A percentile compares a stretch with the other conserved stretches of the same genome.
Conservation (phyloP, 305 asterid genomes). For the Solanum hybrid region DNA sequence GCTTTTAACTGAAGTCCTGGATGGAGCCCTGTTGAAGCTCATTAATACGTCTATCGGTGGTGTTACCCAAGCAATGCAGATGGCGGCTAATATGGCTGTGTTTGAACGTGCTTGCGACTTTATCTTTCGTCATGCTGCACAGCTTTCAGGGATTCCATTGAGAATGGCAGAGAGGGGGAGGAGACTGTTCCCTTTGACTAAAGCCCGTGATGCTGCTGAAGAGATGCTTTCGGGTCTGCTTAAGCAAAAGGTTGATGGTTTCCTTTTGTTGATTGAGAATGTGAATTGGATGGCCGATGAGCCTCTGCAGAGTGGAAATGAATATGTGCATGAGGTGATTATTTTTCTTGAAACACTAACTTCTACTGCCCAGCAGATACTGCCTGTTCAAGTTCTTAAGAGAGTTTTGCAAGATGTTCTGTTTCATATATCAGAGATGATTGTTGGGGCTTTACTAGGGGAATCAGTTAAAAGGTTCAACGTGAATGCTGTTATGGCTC, state of each 20-base stretch:
- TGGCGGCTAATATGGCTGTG: slow-evolving; percentile 98
- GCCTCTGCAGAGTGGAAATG: slow-evolving; percentile 70
- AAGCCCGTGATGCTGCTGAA: slow-evolving; percentile 87
- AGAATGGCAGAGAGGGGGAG: slow-evolving; percentile 86
- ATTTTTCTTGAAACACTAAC: slow-evolving; percentile 81
- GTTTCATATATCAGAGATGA: slow-evolving; percentile 77
- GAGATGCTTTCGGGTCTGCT: slow-evolving; percentile 71
- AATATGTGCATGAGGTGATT: slow-evolving; percentile 77
- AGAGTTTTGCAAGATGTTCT: slow-evolving; percentile 84
- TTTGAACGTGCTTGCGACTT: slow-evolving; percentile 97
- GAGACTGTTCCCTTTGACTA: slow-evolving; percentile 70
- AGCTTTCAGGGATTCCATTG: slow-evolving; percentile 84
- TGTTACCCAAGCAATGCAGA: slow-evolving; percentile 92
- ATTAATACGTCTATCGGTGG: slow-evolving; percentile 58
- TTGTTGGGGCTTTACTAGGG: slow-evolving; percentile 62
- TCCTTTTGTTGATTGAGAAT: slow-evolving; percentile 72
- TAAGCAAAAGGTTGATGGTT: slow-evolving; percentile 96
- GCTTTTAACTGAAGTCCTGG: slow-evolving; percentile 77
- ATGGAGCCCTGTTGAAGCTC: slow-evolving; percentile 68
- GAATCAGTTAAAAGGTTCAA: slow-evolving; percentile 79
- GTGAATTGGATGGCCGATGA: slow-evolving; percentile 94
- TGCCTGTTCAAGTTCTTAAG: slow-evolving; percentile 77
- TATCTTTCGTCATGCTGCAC: slow-evolving; percentile 94
- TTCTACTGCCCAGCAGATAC: slow-evolving; percentile 83
- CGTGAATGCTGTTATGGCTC: slow-evolving; percentile 61